Evolutionary conservation across 192 early-diverging fungal genomes (phyloP).

Genomic region (Rhizoclosmatium globosum): DNA sequence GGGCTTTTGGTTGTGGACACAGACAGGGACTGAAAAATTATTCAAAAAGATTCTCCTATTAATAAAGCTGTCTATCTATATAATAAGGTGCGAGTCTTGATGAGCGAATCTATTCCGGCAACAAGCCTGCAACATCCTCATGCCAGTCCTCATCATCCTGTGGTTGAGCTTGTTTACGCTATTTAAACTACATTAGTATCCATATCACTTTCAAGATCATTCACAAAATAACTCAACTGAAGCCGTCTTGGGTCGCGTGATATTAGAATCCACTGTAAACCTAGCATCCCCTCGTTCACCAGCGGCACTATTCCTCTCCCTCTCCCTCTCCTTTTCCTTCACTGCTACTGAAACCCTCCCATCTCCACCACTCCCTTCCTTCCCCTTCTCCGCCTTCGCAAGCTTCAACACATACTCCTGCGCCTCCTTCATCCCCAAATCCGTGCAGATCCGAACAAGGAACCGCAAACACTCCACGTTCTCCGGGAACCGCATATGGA

Average conservation of each 20-base stretch:
- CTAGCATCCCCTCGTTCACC: constrained; percentile 1
- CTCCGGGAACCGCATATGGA: constrained; percentile 64
- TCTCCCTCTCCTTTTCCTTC: neutral
- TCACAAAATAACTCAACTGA: neutral
- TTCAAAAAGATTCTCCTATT: neutral
- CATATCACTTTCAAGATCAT: neutral
- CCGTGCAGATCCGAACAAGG: constrained; percentile 67
- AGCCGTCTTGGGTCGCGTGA: constrained; percentile 9
- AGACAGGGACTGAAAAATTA: neutral
- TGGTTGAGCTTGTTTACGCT: neutral
- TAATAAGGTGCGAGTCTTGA: too few species aligned
- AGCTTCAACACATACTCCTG: constrained; percentile 62
- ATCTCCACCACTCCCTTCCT: constrained; percentile 19
- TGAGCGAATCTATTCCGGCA: constrained; percentile 45
- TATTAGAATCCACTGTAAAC: constrained; percentile 25
- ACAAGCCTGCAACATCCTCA: constrained; percentile 49
- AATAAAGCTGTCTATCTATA: too few species aligned
- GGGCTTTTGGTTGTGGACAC: constrained; percentile 8
- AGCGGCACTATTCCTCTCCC: neutral
- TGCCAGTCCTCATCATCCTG: constrained; percentile 53
- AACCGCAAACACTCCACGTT: constrained; percentile 68
- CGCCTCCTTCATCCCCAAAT: constrained; percentile 65
- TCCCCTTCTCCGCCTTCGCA: constrained; percentile 51
- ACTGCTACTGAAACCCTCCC: neutral
- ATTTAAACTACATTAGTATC: neutral